Percentiles rank a stretch among this genome's conserved stretches.
Conservation (phyloP, 805 yeast species). For the Kluyveromyces nonfermentans region DNA sequence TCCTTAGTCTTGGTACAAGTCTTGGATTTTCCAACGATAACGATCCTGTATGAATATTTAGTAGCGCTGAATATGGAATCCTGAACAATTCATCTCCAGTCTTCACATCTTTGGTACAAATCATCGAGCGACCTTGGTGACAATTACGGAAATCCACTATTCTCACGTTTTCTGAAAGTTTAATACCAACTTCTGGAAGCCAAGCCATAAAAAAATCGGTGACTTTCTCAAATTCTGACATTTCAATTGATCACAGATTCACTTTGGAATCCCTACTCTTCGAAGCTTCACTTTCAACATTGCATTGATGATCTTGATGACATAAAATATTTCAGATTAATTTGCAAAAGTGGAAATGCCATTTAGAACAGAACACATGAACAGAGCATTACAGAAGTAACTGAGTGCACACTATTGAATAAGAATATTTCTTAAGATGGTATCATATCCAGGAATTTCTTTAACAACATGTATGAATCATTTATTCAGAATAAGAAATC, state of each 20-base stretch:
- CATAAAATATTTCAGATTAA: background rate
- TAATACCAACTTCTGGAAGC: slow-evolving; percentile 30
- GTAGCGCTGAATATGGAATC: slow-evolving; percentile 49
- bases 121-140: slow-evolving; percentile 70
- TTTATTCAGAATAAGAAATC: background rate
- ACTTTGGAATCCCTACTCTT: too few relatives aligned
- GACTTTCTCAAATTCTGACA: slow-evolving; percentile 18
- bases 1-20: slow-evolving; percentile 28
- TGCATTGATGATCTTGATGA: background rate
- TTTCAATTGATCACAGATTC: too few relatives aligned
- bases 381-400: too few relatives aligned
- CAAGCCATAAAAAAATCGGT: slow-evolving; percentile 39
- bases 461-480: background rate
- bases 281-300: too few relatives aligned
- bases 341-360: background rate
- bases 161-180: slow-evolving; percentile 44
- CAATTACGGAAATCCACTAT: slow-evolving; percentile 50
- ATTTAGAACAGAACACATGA: background rate
- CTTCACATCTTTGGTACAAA: slow-evolving; percentile 52
- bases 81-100: slow-evolving; percentile 58
- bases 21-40: slow-evolving; percentile 30
- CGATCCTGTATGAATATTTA: slow-evolving; percentile 53
- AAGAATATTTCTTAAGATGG: too few relatives aligned
- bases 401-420: too few relatives aligned
- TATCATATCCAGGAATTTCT: background rate